Base-by-base conservation (phyloP, 164 flowering plant genomes). In the Aristolochia californica region DNA sequence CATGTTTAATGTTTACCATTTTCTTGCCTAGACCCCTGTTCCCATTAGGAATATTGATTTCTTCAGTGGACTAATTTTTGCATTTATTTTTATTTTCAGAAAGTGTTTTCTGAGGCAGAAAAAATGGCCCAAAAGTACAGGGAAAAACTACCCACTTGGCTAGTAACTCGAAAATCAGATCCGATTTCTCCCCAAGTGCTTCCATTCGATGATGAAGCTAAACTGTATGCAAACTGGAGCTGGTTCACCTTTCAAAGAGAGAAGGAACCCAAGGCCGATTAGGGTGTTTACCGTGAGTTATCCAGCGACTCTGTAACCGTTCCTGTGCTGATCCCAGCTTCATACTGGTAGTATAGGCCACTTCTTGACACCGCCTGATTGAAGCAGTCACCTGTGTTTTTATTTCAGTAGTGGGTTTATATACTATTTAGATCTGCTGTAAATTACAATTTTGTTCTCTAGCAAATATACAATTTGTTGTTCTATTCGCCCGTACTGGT, bases 71-170 rank as follows among this genome's bases (percentile, higher is more conserved):
- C 5, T 48, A 21, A 23, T 59, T 38, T 44, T 20, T 15, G 23
- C 18, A 5, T 43, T 47, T 13, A 18, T 61, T 43, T 55, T 43
- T 13, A 17, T 23, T 20, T 13, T 53, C 80, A 91, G 98, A 82
- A 61, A 77, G 91, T 88, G 18, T 87, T 82, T 68, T 61, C 82
- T 0, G 94, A 87, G 72, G 98, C 97, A 22, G 85, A 82, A 66
- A 74, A 74, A 65, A 93, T 87, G 96, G 94, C 98, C 12, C 87
- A 77, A 66, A 85, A 74, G 66, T 93, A 82, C 68, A 78, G 80
- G 70, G 63, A 75, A 72, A 85, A 75, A 67, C 67, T 85, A 17
- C 81, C 88, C 0, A 44, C 72, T 21, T 51, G 64, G 48, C 49
- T 68, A 16, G 43, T 63, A 16, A 59, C 67, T 38, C 68, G 52